Evolutionary conservation across 352 stramenopile genomes (phyloP).

Genomic region (Saprolegnia diclina): DNA sequence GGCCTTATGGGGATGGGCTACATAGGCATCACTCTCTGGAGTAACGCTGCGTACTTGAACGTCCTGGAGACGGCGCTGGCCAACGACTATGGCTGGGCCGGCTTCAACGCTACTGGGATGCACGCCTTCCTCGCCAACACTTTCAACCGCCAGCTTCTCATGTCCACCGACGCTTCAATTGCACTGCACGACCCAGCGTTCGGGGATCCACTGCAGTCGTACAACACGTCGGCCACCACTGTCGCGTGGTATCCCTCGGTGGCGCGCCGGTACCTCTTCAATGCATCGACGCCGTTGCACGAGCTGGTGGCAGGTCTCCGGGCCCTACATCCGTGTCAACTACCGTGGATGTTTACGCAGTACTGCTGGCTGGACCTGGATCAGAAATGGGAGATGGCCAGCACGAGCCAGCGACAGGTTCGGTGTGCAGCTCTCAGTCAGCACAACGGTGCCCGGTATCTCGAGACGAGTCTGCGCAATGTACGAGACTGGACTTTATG

Average conservation of each 20-base stretch:
- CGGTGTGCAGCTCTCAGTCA: neutral
- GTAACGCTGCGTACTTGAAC: neutral
- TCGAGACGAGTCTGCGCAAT: constrained; percentile 17
- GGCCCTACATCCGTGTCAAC: neutral
- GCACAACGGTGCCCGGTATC: constrained; percentile 6
- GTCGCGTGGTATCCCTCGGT: neutral
- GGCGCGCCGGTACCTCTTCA: neutral
- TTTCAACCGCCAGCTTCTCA: constrained; percentile 8
- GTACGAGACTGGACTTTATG: neutral
- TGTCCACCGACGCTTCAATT: neutral
- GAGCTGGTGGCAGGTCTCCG: neutral
- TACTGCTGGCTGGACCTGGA: constrained; percentile 23
- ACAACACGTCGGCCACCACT: neutral
- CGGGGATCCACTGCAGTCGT: neutral
- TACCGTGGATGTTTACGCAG: constrained; percentile 25
- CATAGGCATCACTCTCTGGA: no score
- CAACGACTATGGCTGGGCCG: no score
- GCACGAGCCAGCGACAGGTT: neutral
- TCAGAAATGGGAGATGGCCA: constrained; percentile 9
- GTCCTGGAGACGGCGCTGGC: neutral
- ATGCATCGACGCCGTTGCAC: neutral
- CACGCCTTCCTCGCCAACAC: constrained; percentile 1
- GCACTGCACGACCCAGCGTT: neutral
- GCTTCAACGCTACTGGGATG: neutral
- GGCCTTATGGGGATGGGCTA: no score